phyloP scores from a whole-genome alignment of 768 basidiomycete species.

The Xerocomellus amylosporus region DNA sequence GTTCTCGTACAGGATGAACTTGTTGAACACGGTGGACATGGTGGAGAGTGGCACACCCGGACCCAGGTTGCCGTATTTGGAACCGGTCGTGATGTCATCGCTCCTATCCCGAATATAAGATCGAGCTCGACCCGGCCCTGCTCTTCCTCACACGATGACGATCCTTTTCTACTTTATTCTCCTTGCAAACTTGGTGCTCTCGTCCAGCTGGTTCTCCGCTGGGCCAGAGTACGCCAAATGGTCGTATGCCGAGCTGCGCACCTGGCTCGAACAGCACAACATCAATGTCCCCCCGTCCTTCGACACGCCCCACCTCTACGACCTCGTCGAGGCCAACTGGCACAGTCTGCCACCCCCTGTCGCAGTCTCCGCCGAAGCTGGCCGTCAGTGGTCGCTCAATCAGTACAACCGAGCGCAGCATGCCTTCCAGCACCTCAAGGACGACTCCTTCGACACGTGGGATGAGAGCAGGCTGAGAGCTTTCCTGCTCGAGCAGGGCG shows the following conservation, averaged over 20 bases:
- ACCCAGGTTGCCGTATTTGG: slow-evolving; percentile 4
- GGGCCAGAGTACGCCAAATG: slow-evolving; percentile 45
- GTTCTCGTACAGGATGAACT: slow-evolving; percentile 93
- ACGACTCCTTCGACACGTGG: slow-evolving; percentile 74
- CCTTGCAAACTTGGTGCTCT: slow-evolving; percentile 38
- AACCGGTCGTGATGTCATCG: slow-evolving; percentile 26
- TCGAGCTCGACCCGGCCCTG: neutral
- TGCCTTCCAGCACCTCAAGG: slow-evolving; percentile 56
- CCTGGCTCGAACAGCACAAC: slow-evolving; percentile 68
- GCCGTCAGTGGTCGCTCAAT: slow-evolving; percentile 54
- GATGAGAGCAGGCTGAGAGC: slow-evolving; percentile 78
- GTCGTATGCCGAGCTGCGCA: slow-evolving; percentile 60
- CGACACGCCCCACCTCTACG: slow-evolving; percentile 37
- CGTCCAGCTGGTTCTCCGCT: slow-evolving; percentile 52
- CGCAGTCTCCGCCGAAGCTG: slow-evolving; percentile 33
- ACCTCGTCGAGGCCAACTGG: slow-evolving; percentile 66
- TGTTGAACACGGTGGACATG: slow-evolving; percentile 46
- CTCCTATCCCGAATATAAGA: slow-evolving; percentile 15
- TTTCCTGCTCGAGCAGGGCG: slow-evolving; percentile 83
- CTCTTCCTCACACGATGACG: slow-evolving; percentile 7
- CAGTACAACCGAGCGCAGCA: slow-evolving; percentile 64
- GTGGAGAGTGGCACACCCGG: neutral
- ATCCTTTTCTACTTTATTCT: slow-evolving; percentile 26
- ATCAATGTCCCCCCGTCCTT: slow-evolving; percentile 52
- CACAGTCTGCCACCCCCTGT: slow-evolving; percentile 24